A percentile compares a stretch with the other conserved stretches of the same genome.
Conservation (phyloP, 2,329 filamentous ascomycete genomes). For the Hypoxylon sp. region DNA sequence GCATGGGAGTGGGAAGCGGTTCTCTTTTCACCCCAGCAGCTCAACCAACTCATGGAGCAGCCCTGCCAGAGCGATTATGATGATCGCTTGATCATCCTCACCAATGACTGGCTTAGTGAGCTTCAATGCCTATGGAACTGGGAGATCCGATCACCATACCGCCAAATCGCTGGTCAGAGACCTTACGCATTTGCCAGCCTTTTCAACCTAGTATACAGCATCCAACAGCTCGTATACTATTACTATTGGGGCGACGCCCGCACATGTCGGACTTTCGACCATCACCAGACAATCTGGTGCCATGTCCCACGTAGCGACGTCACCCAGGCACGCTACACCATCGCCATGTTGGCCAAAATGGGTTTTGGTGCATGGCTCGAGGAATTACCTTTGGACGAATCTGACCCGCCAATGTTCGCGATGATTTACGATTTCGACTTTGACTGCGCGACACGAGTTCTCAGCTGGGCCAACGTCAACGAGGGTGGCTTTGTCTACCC, state of each 20-base stretch:
- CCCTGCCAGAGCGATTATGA: slow-evolving; percentile 2
- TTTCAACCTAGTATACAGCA: background rate
- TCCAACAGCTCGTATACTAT: background rate
- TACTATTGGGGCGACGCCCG: background rate
- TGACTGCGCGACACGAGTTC: background rate
- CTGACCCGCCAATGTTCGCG: background rate
- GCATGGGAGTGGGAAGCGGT: slow-evolving; percentile 10
- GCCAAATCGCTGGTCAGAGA: background rate
- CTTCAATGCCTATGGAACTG: background rate
- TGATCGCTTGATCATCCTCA: background rate
- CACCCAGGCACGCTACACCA: slow-evolving; percentile 20
- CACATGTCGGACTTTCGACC: background rate
- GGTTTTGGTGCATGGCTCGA: slow-evolving; percentile 30
- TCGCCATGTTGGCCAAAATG: background rate
- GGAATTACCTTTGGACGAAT: background rate
- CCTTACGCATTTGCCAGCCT: slow-evolving; percentile 1
- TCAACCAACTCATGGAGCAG: background rate
- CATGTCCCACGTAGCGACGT: slow-evolving; percentile 17
- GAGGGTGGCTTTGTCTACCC: background rate
- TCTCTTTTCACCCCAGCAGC: background rate
- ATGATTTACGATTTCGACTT: slow-evolving; percentile 8
- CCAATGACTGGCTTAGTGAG: slow-evolving; percentile 13
- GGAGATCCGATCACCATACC: background rate
- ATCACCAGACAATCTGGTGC: slow-evolving; percentile 8
- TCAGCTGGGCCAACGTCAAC: slow-evolving; percentile 8